Evolutionary conservation across 1,139 yeast species (phyloP).

Genomic region (Blastobotrys arbuscula): DNA sequence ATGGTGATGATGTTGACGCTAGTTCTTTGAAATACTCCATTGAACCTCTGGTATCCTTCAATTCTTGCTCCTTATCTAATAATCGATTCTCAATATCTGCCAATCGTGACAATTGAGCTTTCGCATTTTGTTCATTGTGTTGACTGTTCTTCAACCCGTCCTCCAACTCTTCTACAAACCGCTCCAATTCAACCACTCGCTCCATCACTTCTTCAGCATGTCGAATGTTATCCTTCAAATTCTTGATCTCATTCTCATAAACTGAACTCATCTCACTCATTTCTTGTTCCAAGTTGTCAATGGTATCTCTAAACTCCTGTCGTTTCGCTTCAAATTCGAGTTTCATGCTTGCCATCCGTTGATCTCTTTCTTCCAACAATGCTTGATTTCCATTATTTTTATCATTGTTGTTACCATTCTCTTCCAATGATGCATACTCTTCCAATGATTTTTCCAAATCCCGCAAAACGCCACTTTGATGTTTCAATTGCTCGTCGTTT

Average conservation of each 20-base stretch:
- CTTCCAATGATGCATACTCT: conserved; percentile 29
- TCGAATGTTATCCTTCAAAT: conserved; percentile 24
- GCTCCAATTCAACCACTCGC: conserved; percentile 23
- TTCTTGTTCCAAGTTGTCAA: conserved; percentile 30
- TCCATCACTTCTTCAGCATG: conserved; percentile 22
- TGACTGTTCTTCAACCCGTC: conserved; percentile 22
- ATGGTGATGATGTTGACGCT: not conserved
- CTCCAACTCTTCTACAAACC: conserved; percentile 25
- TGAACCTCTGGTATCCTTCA: conserved; percentile 26
- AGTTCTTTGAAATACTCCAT: conserved; percentile 24
- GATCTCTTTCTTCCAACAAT: conserved; percentile 26
- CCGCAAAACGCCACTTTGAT: conserved; percentile 27
- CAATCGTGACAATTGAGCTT: conserved; percentile 24
- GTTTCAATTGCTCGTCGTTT: conserved; percentile 26
- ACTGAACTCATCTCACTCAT: conserved; percentile 27
- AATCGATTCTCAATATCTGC: conserved; percentile 33
- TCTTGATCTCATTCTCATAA: conserved; percentile 26
- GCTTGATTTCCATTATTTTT: conserved; percentile 11
- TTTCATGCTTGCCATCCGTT: conserved; percentile 26
- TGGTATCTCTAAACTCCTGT: conserved; percentile 30
- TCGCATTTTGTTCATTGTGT: conserved; percentile 26
- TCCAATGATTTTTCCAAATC: conserved; percentile 30
- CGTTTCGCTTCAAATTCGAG: conserved; percentile 31
- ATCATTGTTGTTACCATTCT: conserved; percentile 4
- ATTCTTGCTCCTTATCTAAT: conserved; percentile 29